These are phyloP conservation scores for Sporisorium exsertum DNA, from an alignment of 1,284 basidiomycete species.

Conservation along the genomic window DNA sequence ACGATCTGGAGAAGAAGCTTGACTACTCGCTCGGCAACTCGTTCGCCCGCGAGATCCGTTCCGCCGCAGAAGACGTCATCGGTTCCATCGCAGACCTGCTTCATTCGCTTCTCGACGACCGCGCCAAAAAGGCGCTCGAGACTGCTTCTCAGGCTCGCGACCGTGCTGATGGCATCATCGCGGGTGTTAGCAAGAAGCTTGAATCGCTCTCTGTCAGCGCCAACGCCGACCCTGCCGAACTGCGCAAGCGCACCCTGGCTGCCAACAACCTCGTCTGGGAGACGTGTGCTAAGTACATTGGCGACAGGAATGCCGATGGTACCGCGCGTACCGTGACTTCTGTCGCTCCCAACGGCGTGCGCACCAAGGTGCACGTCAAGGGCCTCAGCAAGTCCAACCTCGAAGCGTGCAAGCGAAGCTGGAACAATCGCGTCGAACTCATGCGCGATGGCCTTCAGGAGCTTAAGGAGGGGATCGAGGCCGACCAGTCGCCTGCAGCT, in stretches of 20 bases:
- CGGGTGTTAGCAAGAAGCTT: slow-evolving; percentile 29
- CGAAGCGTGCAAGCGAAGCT: slow-evolving; percentile 50
- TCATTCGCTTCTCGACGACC: slow-evolving; percentile 56
- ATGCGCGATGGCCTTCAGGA: slow-evolving; percentile 57
- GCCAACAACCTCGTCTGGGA: slow-evolving; percentile 55
- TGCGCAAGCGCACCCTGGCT: slow-evolving; percentile 35
- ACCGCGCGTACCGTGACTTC: slow-evolving; percentile 39
- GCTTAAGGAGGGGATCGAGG: slow-evolving; percentile 47
- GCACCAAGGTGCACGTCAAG: slow-evolving; percentile 46
- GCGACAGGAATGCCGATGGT: slow-evolving; percentile 34
- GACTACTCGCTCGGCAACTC: slow-evolving; percentile 49
- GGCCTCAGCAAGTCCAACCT: slow-evolving; percentile 55
- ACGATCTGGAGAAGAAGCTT: slow-evolving; percentile 38
- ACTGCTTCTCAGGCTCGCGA: slow-evolving; percentile 46
- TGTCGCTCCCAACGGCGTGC: slow-evolving; percentile 37
- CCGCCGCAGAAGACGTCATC: slow-evolving; percentile 46
- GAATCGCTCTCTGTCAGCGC: slow-evolving; percentile 22
- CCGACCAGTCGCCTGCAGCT: slow-evolving; percentile 12
- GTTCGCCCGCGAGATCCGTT: slow-evolving; percentile 51
- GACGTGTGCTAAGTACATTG: slow-evolving; percentile 49
- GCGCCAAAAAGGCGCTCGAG: slow-evolving; percentile 49
- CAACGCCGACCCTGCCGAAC: slow-evolving; percentile 22
- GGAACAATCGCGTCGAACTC: slow-evolving; percentile 50
- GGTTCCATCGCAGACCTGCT: slow-evolving; percentile 55
- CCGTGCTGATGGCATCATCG: slow-evolving; percentile 33